These are phyloP conservation scores for Eucalyptus tenuipes DNA, from an alignment of 345 rosid genomes.

Conservation along the genomic window DNA sequence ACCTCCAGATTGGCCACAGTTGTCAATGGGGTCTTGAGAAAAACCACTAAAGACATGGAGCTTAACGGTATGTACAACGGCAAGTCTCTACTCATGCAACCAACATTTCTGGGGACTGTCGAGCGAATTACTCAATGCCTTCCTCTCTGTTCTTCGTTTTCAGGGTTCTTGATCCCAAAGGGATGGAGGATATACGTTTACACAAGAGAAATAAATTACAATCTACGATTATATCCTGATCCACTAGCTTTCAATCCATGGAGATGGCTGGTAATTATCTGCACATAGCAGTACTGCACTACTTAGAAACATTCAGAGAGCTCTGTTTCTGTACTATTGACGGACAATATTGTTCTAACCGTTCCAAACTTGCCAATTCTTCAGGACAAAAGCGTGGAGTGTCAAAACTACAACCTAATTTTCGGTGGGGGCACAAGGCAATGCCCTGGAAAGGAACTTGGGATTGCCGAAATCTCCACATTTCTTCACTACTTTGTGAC, in stretches of 20 bases:
- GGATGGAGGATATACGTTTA: conserved; percentile 96
- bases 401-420: conserved; percentile 38
- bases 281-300: neutral
- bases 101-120: neutral
- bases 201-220: conserved; percentile 76
- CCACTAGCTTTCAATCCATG: conserved; percentile 80
- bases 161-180: conserved; percentile 75
- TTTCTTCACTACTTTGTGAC: conserved; percentile 92
- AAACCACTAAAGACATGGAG: conserved; percentile 67
- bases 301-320: neutral
- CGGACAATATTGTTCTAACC: neutral
- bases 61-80: conserved; percentile 37
- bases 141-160: neutral
- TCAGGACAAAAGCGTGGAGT: conserved; percentile 64
- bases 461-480: conserved; percentile 78
- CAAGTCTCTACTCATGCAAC: neutral
- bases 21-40: conserved; percentile 77
- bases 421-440: conserved; percentile 90
- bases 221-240: conserved; percentile 48
- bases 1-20: conserved; percentile 75
- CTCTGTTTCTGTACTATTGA: too few species aligned
- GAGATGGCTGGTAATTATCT: conserved; percentile 74
- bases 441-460: conserved; percentile 94
- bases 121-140: neutral
- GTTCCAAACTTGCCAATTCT: neutral